These are phyloP conservation scores for Microbotryum lychnidis-dioicae DNA, from an alignment of 1,284 basidiomycete genomes.

Conservation along the genomic window DNA sequence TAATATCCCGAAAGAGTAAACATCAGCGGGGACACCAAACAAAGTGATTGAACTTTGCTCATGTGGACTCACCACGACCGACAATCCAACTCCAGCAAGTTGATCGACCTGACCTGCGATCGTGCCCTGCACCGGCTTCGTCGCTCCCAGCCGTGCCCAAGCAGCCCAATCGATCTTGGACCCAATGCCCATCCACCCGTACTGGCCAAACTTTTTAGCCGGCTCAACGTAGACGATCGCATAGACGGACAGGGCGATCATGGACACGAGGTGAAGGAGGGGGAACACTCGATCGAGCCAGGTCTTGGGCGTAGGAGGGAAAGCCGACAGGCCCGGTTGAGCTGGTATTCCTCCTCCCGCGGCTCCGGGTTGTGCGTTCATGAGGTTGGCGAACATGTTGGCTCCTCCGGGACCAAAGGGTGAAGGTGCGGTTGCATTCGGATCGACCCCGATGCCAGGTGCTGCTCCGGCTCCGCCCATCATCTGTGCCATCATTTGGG, in stretches of 20 bases:
- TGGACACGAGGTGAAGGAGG: constrained; percentile 31
- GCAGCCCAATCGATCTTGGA: constrained; percentile 28
- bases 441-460: neutral
- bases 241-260: constrained; percentile 32
- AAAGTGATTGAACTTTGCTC: neutral
- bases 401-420: neutral
- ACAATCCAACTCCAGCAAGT: constrained; percentile 10
- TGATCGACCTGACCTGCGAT: constrained; percentile 11
- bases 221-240: constrained; percentile 32
- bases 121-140: constrained; percentile 11
- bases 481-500: constrained; percentile 31
- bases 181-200: constrained; percentile 18
- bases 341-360: constrained; percentile 2
- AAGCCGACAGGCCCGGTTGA: constrained; percentile 10
- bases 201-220: constrained; percentile 10
- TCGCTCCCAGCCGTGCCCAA: constrained; percentile 26
- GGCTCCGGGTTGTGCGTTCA: neutral
- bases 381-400: neutral
- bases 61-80: constrained; percentile 19
- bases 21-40: too few species aligned
- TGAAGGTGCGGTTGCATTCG: neutral
- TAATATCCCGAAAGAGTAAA: neutral
- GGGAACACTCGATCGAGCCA: constrained; percentile 33
- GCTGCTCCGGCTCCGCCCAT: constrained; percentile 14
- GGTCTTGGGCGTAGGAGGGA: constrained; percentile 30